Evolutionary conservation across 495 filamentous ascomycete genomes (phyloP).

Genomic region (Trichoderma virens): DNA sequence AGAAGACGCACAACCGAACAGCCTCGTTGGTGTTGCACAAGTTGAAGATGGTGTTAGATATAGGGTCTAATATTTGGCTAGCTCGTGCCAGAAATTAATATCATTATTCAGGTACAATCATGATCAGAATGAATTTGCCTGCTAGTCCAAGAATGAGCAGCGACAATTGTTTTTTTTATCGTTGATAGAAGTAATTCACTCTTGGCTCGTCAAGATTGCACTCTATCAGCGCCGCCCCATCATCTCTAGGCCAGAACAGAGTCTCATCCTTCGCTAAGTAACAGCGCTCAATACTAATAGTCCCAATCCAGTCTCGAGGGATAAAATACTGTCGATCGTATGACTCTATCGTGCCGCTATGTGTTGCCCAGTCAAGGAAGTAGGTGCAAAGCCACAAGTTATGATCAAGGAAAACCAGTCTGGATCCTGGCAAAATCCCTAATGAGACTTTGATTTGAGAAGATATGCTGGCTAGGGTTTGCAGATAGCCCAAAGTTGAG

Average conservation of each 20-base stretch:
- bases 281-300: neutral
- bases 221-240: neutral
- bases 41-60: too few relatives aligned
- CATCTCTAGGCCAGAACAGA: neutral
- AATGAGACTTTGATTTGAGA: neutral
- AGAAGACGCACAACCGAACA: too few relatives aligned
- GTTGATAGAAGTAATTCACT: neutral
- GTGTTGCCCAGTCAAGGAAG: neutral
- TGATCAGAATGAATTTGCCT: too few relatives aligned
- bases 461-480: neutral
- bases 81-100: too few relatives aligned
- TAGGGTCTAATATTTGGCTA: too few relatives aligned
- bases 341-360: neutral
- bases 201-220: neutral
- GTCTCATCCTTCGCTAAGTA: neutral
- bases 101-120: too few relatives aligned
- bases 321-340: neutral
- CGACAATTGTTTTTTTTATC: too few relatives aligned
- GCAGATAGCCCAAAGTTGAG: neutral
- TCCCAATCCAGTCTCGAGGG: neutral
- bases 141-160: too few relatives aligned
- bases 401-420: neutral
- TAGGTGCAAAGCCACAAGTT: neutral
- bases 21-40: too few relatives aligned
- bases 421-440: neutral